Percentiles rank a stretch among this genome's conserved stretches.
phyloP scores from a whole-genome alignment of 768 basidiomycete genomes.

The Podaxis pistillaris region DNA sequence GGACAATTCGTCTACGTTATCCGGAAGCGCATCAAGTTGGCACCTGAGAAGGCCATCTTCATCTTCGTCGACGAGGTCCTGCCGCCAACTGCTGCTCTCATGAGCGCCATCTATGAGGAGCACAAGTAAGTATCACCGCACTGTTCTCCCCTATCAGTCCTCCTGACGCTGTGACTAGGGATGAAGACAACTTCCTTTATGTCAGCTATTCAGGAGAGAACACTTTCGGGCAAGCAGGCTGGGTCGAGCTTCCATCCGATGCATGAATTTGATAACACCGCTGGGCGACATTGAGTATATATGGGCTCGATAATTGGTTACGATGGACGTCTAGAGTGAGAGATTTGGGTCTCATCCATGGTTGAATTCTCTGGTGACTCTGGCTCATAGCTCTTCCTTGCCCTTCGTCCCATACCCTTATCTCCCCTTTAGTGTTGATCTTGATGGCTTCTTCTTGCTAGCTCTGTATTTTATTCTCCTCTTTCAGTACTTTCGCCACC shows the following conservation, averaged over 20 bases:
- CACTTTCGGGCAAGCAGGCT: constrained; percentile 72
- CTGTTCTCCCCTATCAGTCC: constrained; percentile 1
- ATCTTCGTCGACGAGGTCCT: constrained; percentile 99
- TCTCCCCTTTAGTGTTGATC: constrained; percentile 3
- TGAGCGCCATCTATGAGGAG: constrained; percentile 99
- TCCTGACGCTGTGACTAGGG: constrained; percentile 49
- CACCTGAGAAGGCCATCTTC: constrained; percentile 99
- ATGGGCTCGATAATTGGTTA: constrained; percentile 8
- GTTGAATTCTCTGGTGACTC: constrained; percentile 2
- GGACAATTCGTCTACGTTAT: constrained; percentile 99
- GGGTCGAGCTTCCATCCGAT: constrained; percentile 45
- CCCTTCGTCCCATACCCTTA: constrained; percentile 3
- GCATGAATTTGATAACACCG: constrained; percentile 31
- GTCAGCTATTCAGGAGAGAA: constrained; percentile 99
- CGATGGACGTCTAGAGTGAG: background rate
- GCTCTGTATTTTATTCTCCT: constrained; percentile 14
- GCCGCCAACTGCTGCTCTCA: constrained; percentile 95
- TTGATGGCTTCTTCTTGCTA: constrained; percentile 8
- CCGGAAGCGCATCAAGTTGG: constrained; percentile 99
- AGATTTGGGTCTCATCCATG: constrained; percentile 2
- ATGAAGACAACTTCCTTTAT: constrained; percentile 98
- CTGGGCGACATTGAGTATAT: constrained; percentile 2
- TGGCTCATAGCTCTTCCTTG: constrained; percentile 2
- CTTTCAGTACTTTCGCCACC: background rate
- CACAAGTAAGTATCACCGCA: constrained; percentile 75